Evolutionary conservation across 1,284 basidiomycete genomes (phyloP).

Genomic region (Pseudozyma sp.): DNA sequence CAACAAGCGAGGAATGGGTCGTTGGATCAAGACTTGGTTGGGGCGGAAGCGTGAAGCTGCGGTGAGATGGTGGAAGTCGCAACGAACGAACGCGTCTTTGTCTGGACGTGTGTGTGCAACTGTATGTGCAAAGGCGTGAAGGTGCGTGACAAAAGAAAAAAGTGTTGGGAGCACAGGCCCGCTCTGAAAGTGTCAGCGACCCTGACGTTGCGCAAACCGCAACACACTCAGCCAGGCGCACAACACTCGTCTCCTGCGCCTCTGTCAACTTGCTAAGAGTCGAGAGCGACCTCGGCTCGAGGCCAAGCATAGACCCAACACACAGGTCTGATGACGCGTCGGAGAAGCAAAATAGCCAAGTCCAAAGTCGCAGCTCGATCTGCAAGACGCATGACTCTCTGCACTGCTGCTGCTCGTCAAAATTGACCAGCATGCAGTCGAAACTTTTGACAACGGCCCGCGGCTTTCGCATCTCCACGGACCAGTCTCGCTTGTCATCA

Average conservation of each 20-base stretch:
- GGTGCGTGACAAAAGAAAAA: neutral
- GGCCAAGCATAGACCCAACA: neutral
- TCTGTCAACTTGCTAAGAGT: neutral
- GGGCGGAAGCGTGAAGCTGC: neutral
- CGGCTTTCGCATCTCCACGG: constrained; percentile 4
- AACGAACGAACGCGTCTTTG: no score
- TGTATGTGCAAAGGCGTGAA: neutral
- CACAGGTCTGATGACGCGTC: constrained; percentile 17
- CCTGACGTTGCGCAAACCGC: constrained; percentile 1
- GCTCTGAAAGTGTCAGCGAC: constrained; percentile 4
- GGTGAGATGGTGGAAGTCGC: neutral
- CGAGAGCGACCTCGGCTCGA: neutral
- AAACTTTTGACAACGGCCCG: neutral
- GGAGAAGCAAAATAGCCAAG: constrained; percentile 7
- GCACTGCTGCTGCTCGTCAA: neutral
- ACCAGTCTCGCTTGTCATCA: neutral
- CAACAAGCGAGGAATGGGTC: no score
- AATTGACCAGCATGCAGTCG: neutral
- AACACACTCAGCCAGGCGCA: neutral
- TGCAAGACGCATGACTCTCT: constrained; percentile 6
- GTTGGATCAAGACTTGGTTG: neutral
- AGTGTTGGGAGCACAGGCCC: constrained; percentile 10
- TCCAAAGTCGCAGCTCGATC: constrained; percentile 7
- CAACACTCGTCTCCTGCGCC: neutral
- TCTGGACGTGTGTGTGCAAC: no score